Base-by-base conservation (phyloP, 2,329 filamentous ascomycete genomes). In the Aspergillus calidoustus region DNA sequence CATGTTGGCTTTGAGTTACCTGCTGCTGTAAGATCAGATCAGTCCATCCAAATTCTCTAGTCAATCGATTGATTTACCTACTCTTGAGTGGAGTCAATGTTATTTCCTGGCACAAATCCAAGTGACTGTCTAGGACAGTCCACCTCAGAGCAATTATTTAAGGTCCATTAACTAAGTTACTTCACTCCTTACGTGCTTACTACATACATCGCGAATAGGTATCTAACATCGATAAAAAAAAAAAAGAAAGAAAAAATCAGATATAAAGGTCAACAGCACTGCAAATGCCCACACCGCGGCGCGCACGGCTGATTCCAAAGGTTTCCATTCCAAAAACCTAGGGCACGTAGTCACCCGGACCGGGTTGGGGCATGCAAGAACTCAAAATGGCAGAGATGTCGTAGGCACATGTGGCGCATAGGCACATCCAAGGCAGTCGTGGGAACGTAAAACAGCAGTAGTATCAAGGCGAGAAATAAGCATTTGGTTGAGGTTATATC, bases 121-220 rank as follows among this genome's bases (percentile, higher is more conserved):
- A 19, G 19, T 19, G 19, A 19, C 19, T 19, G 19, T 19, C 19
- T 19, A 19, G 6, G 1, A 38, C 31, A 38, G 0, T 13, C 15
- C 6, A 38, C 9, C 9, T 38, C 31, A 25, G 13, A 43, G 63
- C 19, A 55, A 68, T 68, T 69, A 68, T 71, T 46, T 66, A 60
- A 64, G 61, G 68, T 64, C 13, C 34, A 41, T 55, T 59, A 65
- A 41, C 34, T 41, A 41, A 41, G 34, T 41, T 41, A 41, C 34
- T 41, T 3, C 2, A 41, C 34, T 41, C 17, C 34, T 15, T 41
- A 13, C 34, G 34, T 41, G 13, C 34, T 41, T 59, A 65, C 56
- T 72, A 71, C 65, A 58, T 74, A 75, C 70, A 74, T 67, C 15
- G 57, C 50, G 31, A 66, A 69, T 70, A 75, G 73, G 72, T 75